Evolutionary conservation across 2,329 filamentous ascomycete genomes (phyloP).

Genomic region (Cyphellophora attinorum): DNA sequence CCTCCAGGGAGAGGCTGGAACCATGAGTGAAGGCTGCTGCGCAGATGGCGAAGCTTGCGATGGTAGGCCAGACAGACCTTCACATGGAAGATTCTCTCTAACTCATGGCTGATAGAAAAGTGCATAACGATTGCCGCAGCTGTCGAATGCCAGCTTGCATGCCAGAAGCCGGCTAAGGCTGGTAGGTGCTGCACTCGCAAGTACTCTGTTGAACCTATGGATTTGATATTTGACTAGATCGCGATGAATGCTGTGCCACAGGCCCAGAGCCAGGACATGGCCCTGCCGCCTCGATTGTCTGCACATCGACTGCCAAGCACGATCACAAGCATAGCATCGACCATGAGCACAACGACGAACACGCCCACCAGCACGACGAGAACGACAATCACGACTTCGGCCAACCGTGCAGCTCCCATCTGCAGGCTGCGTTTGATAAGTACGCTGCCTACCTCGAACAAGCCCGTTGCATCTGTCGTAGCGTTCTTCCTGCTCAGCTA

Average conservation of each 20-base stretch:
- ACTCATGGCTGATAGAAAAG: constrained; percentile 6
- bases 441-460: constrained; percentile 21
- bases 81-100: constrained; percentile 2
- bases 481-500: not conserved
- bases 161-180: no score
- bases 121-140: constrained; percentile 10
- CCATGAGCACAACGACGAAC: constrained; percentile 1
- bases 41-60: constrained; percentile 8
- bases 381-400: constrained; percentile 11
- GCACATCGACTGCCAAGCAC: not conserved
- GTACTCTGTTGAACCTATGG: no score
- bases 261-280: not conserved
- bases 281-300: not conserved
- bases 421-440: constrained; percentile 17
- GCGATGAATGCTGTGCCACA: not conserved
- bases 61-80: constrained; percentile 2
- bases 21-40: constrained; percentile 1
- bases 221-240: no score
- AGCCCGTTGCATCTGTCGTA: constrained; percentile 20
- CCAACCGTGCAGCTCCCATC: constrained; percentile 17
- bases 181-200: no score
- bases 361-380: not conserved
- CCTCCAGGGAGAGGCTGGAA: not conserved
- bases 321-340: not conserved
- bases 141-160: constrained; percentile 8